Evolutionary conservation across 306 rosid species (phyloP), one percentile per base, ranked within the genome.

Genomic region (Senna siamea): DNA sequence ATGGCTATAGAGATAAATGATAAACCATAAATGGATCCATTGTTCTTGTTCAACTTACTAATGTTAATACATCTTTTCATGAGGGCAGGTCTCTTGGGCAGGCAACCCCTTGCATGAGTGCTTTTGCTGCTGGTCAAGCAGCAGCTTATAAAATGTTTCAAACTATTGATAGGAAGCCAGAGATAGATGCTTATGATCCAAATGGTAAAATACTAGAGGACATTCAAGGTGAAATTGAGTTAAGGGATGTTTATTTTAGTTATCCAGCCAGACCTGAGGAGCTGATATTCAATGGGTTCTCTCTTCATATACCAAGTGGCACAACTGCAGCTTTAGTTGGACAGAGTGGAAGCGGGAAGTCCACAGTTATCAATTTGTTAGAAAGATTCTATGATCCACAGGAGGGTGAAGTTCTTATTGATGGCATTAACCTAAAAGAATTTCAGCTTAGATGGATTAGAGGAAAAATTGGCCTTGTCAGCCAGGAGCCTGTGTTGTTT

Each of bases 341-440:
- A 56, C 83, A 91, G 79, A 91, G 94, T 77, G 97, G 97, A 76
- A 91, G 97, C 75, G 97, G 97, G 35, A 91, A 91, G 71, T 91
- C 97, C 2, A 91, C 97, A 32, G 82, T 87, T 37, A 87, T 91
- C 50, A 91, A 94, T 81, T 83, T 91, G 61, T 82, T 91, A 10
- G 94, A 91, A 80, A 78, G 97, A 60, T 91, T 91, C 80, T 91
- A 91, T 6, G 97, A 91, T 77, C 97, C 94, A 18, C 83, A 30
- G 44, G 87, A 85, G 40, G 97, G 97, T 55, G 89, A 83, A 74
- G 88, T 91, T 78, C 81, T 88, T 50, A 85, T 89, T 40, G 97
- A 91, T 73, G 85, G 84, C 20, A 79, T 76, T 62, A 84, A 91
- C 79, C 47, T 91, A 40, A 91, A 85, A 52, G 90, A 91, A 56